Base-by-base conservation (phyloP, 495 filamentous ascomycete genomes). In the Neurospora sp. region DNA sequence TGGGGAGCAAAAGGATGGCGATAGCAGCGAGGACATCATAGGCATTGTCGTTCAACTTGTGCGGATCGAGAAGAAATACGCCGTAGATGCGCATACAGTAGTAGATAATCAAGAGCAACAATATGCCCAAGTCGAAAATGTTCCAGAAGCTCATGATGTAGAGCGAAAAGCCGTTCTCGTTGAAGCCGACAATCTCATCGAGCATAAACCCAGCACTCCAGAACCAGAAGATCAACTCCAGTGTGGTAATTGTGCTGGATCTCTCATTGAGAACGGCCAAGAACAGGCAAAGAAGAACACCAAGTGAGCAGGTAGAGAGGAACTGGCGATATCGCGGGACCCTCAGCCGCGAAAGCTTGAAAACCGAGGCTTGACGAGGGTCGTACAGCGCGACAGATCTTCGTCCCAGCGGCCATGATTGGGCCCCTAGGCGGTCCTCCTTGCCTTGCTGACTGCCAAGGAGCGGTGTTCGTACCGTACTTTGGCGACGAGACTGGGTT, bases 141-240 rank as follows among this genome's bases (percentile, higher is more conserved):
- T 98, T 98, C 94, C 94, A 97, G 79, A 97, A 93, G 79, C 93
- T 96, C 91, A 97, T 93, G 75, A 97, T 90, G 81, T 97, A 98
- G 10, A 98, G 87, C 69, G 93, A 93, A 78, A 97, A 96, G 8
- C 94, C 94, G 77, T 96, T 92, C 78, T 97, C 94, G 75, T 93
- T 95, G 85, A 96, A 96, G 8, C 93, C 93, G 39, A 96, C 92
- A 59, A 97, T 85, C 80, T 97, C 94, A 76, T 96, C 93, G n/a
- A 98, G 90, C 93, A 97, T 96, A 80, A 95, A 98, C 4, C 94
- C 94, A 31, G 93, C 92, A 78, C 93, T 95, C 94, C 94, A 98
- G 79, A 98, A 90, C 94, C 94, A 98, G 79, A 98, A 97, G 12
- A 96, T 76, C 27, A 97, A 80, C 80, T 98, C 94, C 8, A 97